Evolutionary conservation across 768 basidiomycete species (phyloP).

Genomic region (Cantharellus anzutake): DNA sequence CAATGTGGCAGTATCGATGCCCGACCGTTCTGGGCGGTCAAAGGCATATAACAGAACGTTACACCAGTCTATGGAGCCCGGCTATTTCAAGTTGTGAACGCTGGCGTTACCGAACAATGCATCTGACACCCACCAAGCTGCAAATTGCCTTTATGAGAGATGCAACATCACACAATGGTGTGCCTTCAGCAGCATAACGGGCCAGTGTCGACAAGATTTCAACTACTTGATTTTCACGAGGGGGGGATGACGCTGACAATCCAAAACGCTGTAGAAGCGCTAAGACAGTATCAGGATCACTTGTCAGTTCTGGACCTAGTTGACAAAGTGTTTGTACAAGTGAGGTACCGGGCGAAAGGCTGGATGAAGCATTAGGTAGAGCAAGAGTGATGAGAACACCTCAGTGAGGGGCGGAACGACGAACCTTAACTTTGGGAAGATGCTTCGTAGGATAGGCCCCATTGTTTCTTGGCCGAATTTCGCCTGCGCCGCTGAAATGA

Average conservation of each 20-base stretch:
- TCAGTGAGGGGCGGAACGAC: slow-evolving; percentile 8
- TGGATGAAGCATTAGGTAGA: slow-evolving; percentile 15
- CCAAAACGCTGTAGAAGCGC: slow-evolving; percentile 58
- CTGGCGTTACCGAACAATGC: not conserved
- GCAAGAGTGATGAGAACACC: slow-evolving; percentile 6
- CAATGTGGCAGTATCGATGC: slow-evolving; percentile 75
- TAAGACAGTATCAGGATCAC: slow-evolving; percentile 48
- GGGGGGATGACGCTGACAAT: slow-evolving; percentile 50
- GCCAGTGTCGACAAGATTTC: slow-evolving; percentile 54
- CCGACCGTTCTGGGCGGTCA: slow-evolving; percentile 65
- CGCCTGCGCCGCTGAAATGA: slow-evolving; percentile 53
- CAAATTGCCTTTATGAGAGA: slow-evolving; percentile 52
- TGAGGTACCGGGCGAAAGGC: slow-evolving; percentile 45
- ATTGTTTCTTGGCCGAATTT: slow-evolving; percentile 68
- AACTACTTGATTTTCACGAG: slow-evolving; percentile 46
- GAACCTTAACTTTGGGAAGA: slow-evolving; percentile 59
- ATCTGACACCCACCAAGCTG: slow-evolving; percentile 40
- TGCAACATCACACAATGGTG: slow-evolving; percentile 52
- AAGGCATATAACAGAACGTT: slow-evolving; percentile 58
- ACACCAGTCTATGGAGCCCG: slow-evolving; percentile 56
- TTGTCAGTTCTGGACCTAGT: slow-evolving; percentile 62
- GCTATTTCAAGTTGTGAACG: slow-evolving; percentile 24
- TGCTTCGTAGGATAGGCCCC: slow-evolving; percentile 50
- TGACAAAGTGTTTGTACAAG: slow-evolving; percentile 60
- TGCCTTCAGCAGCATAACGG: slow-evolving; percentile 53